These are phyloP conservation scores for Sphaerobolus stellatus DNA, from an alignment of 1,284 basidiomycete genomes.

Conservation along the genomic window DNA sequence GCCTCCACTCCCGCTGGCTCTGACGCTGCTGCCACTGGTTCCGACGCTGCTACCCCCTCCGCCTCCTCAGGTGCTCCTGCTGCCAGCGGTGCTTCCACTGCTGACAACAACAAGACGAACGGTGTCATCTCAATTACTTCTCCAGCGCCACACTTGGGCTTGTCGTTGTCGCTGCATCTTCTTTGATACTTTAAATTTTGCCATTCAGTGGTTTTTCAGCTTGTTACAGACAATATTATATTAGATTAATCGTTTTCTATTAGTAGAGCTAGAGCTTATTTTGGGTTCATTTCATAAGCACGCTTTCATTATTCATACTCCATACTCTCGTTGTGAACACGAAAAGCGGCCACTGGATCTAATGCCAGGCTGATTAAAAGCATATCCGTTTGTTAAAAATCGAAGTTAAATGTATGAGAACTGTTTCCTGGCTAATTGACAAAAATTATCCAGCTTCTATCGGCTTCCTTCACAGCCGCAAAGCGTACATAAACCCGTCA, in stretches of 20 bases:
- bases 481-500: slow-evolving; percentile 59
- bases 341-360: too few relatives aligned
- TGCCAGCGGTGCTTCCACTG: slow-evolving; percentile 23
- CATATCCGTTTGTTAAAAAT: too few relatives aligned
- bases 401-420: too few relatives aligned
- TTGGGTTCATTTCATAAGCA: too few relatives aligned
- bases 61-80: slow-evolving; percentile 28
- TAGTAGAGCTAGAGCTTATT: too few relatives aligned
- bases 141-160: slow-evolving; percentile 50
- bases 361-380: too few relatives aligned
- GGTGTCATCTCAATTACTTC: slow-evolving; percentile 52
- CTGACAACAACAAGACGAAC: slow-evolving; percentile 30
- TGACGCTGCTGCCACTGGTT: slow-evolving; percentile 23
- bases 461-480: slow-evolving; percentile 26
- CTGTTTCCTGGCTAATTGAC: too few relatives aligned
- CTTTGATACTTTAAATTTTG: slow-evolving; percentile 51
- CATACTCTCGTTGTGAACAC: too few relatives aligned
- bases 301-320: too few relatives aligned
- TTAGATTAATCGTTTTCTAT: too few relatives aligned
- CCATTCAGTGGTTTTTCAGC: neutral
- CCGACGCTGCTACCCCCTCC: slow-evolving; percentile 28
- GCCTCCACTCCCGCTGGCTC: neutral
- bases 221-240: too few relatives aligned
- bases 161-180: slow-evolving; percentile 50
- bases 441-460: neutral